These are phyloP conservation scores for Phytophthora pini DNA, from an alignment of 352 stramenopile genomes.

Conservation along the genomic window DNA sequence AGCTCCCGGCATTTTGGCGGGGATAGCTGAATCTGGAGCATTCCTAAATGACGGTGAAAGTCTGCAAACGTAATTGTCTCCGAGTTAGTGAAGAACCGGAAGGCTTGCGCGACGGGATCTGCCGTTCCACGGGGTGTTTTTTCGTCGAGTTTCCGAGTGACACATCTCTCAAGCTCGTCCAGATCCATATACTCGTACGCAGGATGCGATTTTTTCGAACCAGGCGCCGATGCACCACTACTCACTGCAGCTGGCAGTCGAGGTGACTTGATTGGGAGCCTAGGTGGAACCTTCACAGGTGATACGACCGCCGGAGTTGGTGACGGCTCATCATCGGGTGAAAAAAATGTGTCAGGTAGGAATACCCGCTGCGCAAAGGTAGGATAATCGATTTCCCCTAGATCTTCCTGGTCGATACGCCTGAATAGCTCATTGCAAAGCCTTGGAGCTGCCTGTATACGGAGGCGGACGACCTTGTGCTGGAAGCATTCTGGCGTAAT, in stretches of 20 bases:
- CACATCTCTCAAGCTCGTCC: constrained; percentile 58
- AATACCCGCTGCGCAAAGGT: constrained; percentile 72
- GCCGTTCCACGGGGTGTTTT: constrained; percentile 53
- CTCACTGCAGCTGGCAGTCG: background rate
- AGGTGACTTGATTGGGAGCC: constrained; percentile 9
- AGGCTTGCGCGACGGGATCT: constrained; percentile 64
- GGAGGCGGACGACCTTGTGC: constrained; percentile 65
- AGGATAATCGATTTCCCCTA: constrained; percentile 69
- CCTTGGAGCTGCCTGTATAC: constrained; percentile 48
- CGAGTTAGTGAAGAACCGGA: constrained; percentile 72
- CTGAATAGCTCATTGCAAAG: constrained; percentile 67
- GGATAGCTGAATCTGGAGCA: constrained; percentile 71
- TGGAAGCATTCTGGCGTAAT: constrained; percentile 77
- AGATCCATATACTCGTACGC: constrained; percentile 63
- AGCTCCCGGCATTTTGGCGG: constrained; percentile 59
- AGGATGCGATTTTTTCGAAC: constrained; percentile 27
- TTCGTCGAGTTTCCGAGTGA: constrained; percentile 70
- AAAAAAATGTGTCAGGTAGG: constrained; percentile 47
- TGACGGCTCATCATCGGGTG: constrained; percentile 24
- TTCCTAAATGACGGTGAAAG: constrained; percentile 58
- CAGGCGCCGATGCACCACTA: constrained; percentile 3
- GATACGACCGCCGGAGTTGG: background rate
- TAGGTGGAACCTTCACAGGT: background rate
- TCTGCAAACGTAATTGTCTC: constrained; percentile 69
- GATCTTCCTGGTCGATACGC: constrained; percentile 66